phyloP scores from a whole-genome alignment of 331 rosid genomes.

The Malus hybrid region DNA sequence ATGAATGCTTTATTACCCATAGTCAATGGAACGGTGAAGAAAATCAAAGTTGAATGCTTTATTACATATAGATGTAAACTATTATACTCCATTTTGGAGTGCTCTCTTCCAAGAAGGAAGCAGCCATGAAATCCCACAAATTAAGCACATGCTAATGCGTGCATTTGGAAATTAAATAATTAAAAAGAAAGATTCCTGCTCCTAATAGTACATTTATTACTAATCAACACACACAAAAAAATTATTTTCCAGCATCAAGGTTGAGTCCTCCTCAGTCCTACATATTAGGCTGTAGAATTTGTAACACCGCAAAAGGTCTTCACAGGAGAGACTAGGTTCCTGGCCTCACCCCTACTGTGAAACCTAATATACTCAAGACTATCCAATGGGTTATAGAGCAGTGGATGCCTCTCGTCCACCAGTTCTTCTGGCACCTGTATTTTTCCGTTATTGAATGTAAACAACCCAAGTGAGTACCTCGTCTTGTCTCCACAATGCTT shows the following conservation, averaged over 20 bases:
- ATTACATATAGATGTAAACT: neutral
- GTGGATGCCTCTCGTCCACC: conserved; percentile 16
- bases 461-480: conserved; percentile 12
- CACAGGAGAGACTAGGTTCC: neutral
- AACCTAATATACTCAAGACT: conserved; percentile 1
- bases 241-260: too few species aligned
- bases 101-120: neutral
- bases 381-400: conserved; percentile 12
- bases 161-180: neutral
- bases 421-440: conserved; percentile 15
- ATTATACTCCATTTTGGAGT: neutral
- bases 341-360: neutral
- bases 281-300: too few species aligned
- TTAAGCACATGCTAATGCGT: neutral
- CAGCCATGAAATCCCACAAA: neutral
- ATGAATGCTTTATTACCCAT: too few species aligned
- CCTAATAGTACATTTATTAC: neutral
- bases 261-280: too few species aligned
- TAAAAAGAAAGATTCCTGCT: too few species aligned
- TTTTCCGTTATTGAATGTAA: conserved; percentile 9
- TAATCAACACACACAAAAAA: too few species aligned
- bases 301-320: conserved; percentile 7
- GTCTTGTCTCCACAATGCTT: conserved; percentile 3
- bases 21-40: too few species aligned
- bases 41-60: neutral